Base-by-base conservation (phyloP, 768 basidiomycete species). In the Gymnopilus junonius region DNA sequence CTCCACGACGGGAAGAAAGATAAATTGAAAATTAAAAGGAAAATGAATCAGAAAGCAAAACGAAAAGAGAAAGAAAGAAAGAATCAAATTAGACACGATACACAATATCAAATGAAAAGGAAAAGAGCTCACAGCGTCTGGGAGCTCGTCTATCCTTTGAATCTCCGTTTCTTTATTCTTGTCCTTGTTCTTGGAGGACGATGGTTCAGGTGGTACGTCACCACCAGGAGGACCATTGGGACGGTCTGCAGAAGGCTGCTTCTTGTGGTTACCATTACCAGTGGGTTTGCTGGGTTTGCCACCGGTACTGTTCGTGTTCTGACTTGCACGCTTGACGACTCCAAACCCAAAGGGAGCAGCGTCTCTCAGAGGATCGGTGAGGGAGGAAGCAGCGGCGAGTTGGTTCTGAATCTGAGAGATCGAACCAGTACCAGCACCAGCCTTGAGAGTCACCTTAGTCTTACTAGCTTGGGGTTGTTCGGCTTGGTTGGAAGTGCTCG, bases 41-140 rank as follows among this genome's bases (percentile, higher is more conserved):
- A 14, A 3, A 40, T 37, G 4, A 39, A 12, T 15, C 5, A 27
- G 6, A 5, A 12, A 21, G 15, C 23, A 25, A 37, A 55, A 55
- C 25, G 10, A 42, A 35, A 35, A 35, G 35, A 32, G 50, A 63
- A 27, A 42, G 35, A 23, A 31, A 20, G n/a, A n/a, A n/a, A n/a
- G n/a, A n/a, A n/a, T n/a, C n/a, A n/a, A n/a, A n/a, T n/a, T n/a
- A n/a, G n/a, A n/a, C n/a, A n/a, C n/a, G n/a, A n/a, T n/a, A n/a
- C n/a, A n/a, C n/a, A n/a, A n/a, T n/a, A n/a, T n/a, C n/a, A n/a
- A n/a, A n/a, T n/a, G n/a, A n/a, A n/a, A n/a, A n/a, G n/a, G n/a
- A n/a, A n/a, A n/a, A n/a, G 40, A n/a, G 64, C 69, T 40, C 48
- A 69, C 69, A 35, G 53, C 55, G 55, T 64, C 65, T 27, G 65